Evolutionary conservation across 2,329 filamentous ascomycete species (phyloP).

Genomic region (Fusarium nanum): DNA sequence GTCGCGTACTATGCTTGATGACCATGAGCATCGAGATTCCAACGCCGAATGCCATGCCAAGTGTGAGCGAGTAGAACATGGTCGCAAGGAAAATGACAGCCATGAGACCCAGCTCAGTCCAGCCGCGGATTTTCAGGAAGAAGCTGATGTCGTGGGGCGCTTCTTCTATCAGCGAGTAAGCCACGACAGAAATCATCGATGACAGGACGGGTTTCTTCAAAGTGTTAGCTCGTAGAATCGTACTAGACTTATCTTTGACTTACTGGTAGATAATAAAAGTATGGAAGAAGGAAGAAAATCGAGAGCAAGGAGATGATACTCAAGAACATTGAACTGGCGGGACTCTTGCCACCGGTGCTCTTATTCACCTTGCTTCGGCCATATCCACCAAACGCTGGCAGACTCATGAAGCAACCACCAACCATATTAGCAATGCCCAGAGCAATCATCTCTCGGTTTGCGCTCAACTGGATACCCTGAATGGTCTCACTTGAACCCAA

Average conservation of each 20-base stretch:
- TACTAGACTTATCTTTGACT: constrained; percentile 51
- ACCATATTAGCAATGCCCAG: constrained; percentile 91
- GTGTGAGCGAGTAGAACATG: constrained; percentile 92
- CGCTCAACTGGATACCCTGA: constrained; percentile 82
- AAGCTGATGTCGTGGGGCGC: constrained; percentile 92
- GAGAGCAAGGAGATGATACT: constrained; percentile 84
- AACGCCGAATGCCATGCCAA: constrained; percentile 94
- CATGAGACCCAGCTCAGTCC: constrained; percentile 89
- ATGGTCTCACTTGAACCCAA: constrained; percentile 78
- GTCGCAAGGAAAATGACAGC: constrained; percentile 88
- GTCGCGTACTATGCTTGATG: constrained; percentile 88
- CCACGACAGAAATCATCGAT: constrained; percentile 94
- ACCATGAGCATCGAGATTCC: constrained; percentile 90
- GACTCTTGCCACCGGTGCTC: constrained; percentile 89
- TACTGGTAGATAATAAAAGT: constrained; percentile 96
- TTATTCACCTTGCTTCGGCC: constrained; percentile 95
- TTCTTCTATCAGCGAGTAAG: constrained; percentile 94
- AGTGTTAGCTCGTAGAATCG: constrained; percentile 5
- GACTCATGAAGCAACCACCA: constrained; percentile 89
- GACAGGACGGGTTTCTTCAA: constrained; percentile 89
- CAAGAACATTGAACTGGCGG: constrained; percentile 91
- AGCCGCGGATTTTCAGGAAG: constrained; percentile 87
- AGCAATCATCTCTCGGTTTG: constrained; percentile 93
- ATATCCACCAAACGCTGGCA: constrained; percentile 96
- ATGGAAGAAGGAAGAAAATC: constrained; percentile 85